phyloP scores from a whole-genome alignment of 371 early-diverging fungal genomes.

The Apophysomyces variabilis region DNA sequence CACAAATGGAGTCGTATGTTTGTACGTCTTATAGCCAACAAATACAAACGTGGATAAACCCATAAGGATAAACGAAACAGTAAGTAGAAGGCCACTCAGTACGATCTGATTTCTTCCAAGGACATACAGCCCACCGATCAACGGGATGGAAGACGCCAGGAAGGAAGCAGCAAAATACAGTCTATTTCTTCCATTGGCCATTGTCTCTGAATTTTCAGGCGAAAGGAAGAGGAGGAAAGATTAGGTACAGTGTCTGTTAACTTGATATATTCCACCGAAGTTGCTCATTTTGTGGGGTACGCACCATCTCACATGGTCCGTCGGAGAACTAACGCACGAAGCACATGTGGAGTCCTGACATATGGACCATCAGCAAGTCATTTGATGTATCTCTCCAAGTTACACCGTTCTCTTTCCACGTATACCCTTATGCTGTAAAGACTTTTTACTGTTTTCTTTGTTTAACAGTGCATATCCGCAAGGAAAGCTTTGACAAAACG shows the following conservation, averaged over 20 bases:
- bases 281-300: slow-evolving; percentile 7
- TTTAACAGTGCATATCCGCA: no score
- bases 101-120: slow-evolving; percentile 14
- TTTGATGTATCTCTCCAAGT: not conserved
- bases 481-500: no score
- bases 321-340: slow-evolving; percentile 1
- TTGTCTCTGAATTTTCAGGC: slow-evolving; percentile 5
- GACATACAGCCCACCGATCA: slow-evolving; percentile 16
- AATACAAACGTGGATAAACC: slow-evolving; percentile 31
- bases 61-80: slow-evolving; percentile 22
- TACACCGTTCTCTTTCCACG: not conserved
- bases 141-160: slow-evolving; percentile 18
- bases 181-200: slow-evolving; percentile 20
- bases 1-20: slow-evolving; percentile 33
- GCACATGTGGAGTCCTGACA: not conserved
- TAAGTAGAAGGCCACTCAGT: slow-evolving; percentile 13
- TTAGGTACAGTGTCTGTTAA: no score
- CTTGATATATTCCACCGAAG: no score
- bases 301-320: not conserved
- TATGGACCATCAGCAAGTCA: slow-evolving; percentile 1
- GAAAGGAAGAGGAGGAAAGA: not conserved
- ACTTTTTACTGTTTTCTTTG: no score
- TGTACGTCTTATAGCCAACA: slow-evolving; percentile 31
- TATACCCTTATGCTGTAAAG: no score
- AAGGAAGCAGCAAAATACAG: slow-evolving; percentile 21